These are phyloP conservation scores for Coniochaeta hoffmannii DNA, from an alignment of 2,329 filamentous ascomycete species.

Conservation along the genomic window DNA sequence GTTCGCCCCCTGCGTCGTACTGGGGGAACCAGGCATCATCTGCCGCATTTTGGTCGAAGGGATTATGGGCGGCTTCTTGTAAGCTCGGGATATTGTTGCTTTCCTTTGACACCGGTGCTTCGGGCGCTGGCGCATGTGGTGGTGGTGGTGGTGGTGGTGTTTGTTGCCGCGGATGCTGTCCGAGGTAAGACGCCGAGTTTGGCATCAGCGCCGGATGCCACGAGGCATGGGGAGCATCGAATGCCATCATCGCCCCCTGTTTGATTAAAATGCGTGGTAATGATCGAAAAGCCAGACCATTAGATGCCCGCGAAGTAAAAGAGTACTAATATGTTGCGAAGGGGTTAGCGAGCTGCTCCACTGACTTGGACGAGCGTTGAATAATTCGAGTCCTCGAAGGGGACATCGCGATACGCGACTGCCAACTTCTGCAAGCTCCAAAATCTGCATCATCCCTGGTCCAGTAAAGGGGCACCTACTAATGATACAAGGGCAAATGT, in stretches of 20 bases:
- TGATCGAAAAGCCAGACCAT: neutral
- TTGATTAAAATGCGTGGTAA: neutral
- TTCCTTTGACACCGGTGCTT: neutral
- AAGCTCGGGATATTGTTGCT: conserved; percentile 2
- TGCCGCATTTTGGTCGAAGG: conserved; percentile 9
- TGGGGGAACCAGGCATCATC: conserved; percentile 23
- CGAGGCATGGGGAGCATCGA: conserved; percentile 32
- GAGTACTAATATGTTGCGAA: neutral
- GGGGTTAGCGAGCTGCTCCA: neutral
- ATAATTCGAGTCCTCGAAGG: too few species aligned
- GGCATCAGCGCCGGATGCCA: conserved; percentile 48
- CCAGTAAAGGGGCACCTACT: neutral
- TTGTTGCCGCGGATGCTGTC: conserved; percentile 2
- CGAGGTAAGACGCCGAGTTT: conserved; percentile 23
- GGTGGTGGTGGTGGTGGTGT: conserved; percentile 4
- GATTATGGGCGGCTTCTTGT: conserved; percentile 5
- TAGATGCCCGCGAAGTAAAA: neutral
- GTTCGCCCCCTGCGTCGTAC: conserved; percentile 18
- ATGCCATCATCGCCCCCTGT: conserved; percentile 22
- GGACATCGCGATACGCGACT: neutral
- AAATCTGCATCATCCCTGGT: neutral
- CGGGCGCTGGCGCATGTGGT: neutral
- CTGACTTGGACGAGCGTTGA: neutral
- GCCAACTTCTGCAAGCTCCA: neutral
- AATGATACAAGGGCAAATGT: conserved; percentile 1